Evolutionary conservation across 2,329 filamentous ascomycete genomes (phyloP).

Genomic region (Penicillium corylophilum): DNA sequence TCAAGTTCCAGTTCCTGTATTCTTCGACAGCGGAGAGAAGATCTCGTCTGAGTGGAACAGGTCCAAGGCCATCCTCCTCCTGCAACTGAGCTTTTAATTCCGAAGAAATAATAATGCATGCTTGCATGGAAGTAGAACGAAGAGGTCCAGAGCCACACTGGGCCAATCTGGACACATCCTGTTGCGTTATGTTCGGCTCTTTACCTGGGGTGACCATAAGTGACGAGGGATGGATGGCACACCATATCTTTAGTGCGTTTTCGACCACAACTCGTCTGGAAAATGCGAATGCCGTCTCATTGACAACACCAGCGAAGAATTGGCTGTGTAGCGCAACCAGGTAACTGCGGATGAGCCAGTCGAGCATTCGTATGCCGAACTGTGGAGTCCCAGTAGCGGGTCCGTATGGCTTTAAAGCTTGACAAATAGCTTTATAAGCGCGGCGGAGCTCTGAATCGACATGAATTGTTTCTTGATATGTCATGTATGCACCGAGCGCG

Average conservation of each 20-base stretch:
- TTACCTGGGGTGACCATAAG: conserved; percentile 4
- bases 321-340: conserved; percentile 32
- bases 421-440: conserved; percentile 45
- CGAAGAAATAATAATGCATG: conserved; percentile 20
- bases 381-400: conserved; percentile 1
- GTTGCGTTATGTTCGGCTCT: neutral
- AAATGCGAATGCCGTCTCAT: conserved; percentile 42
- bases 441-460: conserved; percentile 47
- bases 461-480: conserved; percentile 25
- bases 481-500: conserved; percentile 15
- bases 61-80: conserved; percentile 28
- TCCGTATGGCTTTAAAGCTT: conserved; percentile 21
- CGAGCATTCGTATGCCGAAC: conserved; percentile 21
- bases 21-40: conserved; percentile 40
- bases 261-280: conserved; percentile 53
- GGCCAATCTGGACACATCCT: conserved; percentile 42
- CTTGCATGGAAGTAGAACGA: conserved; percentile 18
- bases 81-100: conserved; percentile 30
- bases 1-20: conserved; percentile 41
- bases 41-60: conserved; percentile 26
- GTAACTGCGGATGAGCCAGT: conserved; percentile 31
- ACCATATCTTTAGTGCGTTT: conserved; percentile 50
- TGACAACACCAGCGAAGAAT: conserved; percentile 22
- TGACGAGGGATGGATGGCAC: conserved; percentile 35
- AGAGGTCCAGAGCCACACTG: conserved; percentile 37